phyloP scores from a whole-genome alignment of 192 early-diverging fungal genomes.

The Linnemannia hyalina region DNA sequence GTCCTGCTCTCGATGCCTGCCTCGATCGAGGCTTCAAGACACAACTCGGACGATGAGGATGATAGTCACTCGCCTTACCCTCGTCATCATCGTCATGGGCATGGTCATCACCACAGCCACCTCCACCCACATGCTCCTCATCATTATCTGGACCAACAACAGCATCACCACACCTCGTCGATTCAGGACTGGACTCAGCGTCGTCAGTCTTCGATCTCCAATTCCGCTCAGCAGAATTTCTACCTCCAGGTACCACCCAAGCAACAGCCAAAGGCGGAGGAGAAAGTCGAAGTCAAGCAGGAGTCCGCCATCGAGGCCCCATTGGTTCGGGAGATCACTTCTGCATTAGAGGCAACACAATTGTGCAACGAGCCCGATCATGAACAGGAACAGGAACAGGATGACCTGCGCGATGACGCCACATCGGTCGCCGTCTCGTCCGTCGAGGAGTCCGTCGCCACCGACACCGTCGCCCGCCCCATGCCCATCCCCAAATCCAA shows the following conservation, averaged over 20 bases:
- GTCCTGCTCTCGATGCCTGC: conserved; percentile 26
- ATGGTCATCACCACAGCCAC: conserved; percentile 4
- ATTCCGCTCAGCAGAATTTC: not conserved
- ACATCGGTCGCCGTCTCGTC: not conserved
- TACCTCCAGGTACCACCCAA: not conserved
- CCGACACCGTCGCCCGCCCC: not conserved
- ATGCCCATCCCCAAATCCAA: conserved; percentile 20
- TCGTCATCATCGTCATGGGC: conserved; percentile 5
- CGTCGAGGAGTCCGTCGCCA: not conserved
- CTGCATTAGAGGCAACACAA: not conserved
- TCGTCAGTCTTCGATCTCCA: not conserved
- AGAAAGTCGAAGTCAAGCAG: not conserved
- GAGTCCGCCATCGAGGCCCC: not conserved
- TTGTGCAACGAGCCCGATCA: not conserved
- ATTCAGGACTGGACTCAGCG: conserved; percentile 34
- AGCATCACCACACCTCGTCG: conserved; percentile 15
- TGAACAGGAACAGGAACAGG: not conserved
- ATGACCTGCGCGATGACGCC: not conserved
- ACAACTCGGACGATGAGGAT: conserved; percentile 35
- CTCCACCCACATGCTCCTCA: conserved; percentile 9
- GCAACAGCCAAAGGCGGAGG: not conserved
- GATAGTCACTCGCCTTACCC: not conserved
- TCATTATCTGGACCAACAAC: conserved; percentile 12
- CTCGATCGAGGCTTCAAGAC: conserved; percentile 21
- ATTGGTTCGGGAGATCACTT: not conserved